Conservation (phyloP, 805 yeast species). For the Cyberlindnera xishuangbannaensis region DNA sequence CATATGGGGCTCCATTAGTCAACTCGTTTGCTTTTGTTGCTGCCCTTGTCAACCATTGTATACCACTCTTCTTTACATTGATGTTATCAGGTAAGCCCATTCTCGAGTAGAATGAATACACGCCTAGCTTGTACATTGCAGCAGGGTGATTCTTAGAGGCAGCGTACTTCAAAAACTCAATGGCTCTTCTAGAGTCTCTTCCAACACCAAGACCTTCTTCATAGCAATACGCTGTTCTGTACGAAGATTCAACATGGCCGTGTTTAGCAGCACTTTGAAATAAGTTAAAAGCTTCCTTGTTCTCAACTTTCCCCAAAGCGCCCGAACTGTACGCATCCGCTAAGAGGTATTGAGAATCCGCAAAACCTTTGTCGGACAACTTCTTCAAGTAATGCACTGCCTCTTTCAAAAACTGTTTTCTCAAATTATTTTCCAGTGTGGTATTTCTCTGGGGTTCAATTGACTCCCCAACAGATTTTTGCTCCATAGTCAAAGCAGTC, state of each 20-base stretch:
- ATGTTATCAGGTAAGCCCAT: slow-evolving; percentile 74
- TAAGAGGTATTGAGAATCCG: slow-evolving; percentile 86
- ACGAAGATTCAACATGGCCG: slow-evolving; percentile 87
- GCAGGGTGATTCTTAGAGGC: slow-evolving; percentile 91
- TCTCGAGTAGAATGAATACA: slow-evolving; percentile 74
- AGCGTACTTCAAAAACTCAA: slow-evolving; percentile 78
- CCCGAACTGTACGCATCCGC: slow-evolving; percentile 91
- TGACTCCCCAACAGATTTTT: slow-evolving; percentile 9
- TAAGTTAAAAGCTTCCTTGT: slow-evolving; percentile 65
- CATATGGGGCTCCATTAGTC: slow-evolving; percentile 92
- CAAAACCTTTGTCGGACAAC: slow-evolving; percentile 71
- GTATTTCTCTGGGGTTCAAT: slow-evolving; percentile 10
- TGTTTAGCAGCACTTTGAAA: slow-evolving; percentile 92
- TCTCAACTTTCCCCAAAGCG: slow-evolving; percentile 73
- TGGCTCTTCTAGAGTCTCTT: slow-evolving; percentile 79
- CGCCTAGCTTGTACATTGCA: slow-evolving; percentile 92
- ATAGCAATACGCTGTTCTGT: slow-evolving; percentile 84
- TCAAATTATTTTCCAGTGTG: slow-evolving; percentile 34
- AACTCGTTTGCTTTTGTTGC: slow-evolving; percentile 76
- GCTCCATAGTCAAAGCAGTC: slow-evolving; percentile 63
- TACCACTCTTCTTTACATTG: slow-evolving; percentile 75
- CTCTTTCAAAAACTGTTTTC: slow-evolving; percentile 63
- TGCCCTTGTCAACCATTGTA: slow-evolving; percentile 90
- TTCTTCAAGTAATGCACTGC: slow-evolving; percentile 65
- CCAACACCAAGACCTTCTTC: slow-evolving; percentile 94